Evolutionary conservation across 768 basidiomycete genomes (phyloP), one percentile per base, ranked within the genome.

Genomic region (Hemileccinum impolitum): DNA sequence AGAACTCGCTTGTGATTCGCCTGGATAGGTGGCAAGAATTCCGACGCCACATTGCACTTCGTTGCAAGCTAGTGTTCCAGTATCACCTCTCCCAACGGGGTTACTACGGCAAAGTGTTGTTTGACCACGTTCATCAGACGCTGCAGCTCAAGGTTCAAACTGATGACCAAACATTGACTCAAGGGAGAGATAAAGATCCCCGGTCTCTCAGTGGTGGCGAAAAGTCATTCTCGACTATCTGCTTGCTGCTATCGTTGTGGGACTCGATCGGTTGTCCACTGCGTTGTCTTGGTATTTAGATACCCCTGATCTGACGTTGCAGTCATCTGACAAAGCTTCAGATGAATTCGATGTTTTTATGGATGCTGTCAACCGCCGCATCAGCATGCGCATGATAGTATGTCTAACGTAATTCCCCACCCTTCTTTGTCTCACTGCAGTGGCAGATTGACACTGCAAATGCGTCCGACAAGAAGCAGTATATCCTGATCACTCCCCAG

Each of bases 311-410:
- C 34, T 3, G 15, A 4, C 11, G 15, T 21, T 7, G 19, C 21
- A 7, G 18, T 43, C 8, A 26, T 45, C 56, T 67, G 31, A 67
- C 53, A 38, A 37, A 9, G 2, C 32, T 6, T 14, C 53, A 84
- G 96, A 99, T 61, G 96, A 99, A 66, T 99, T 96, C 63, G 95
- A 98, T 59, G 95, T 97, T 11, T 97, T 95, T 75, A 93, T 98
- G 90, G 92, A 94, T 63, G 90, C 90, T 19, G 84, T 92, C 50
- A 92, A 91, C 65, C 82, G 96, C 17, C 84, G 85, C 40, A 87
- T 95, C 60, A 89, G 89, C 52, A 96, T 95, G 85, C 90, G 83
- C 68, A 93, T 95, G 89, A 88, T 97, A 82, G 89, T 91, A 48
- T 15, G 80, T 63, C 19, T 36, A 34, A 45, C 43, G 14, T 21